Percentiles rank a stretch among this genome's conserved stretches.
Evolutionary conservation across 2,329 filamentous ascomycete genomes (phyloP).

Genomic region (Setomelanomma holmii): DNA sequence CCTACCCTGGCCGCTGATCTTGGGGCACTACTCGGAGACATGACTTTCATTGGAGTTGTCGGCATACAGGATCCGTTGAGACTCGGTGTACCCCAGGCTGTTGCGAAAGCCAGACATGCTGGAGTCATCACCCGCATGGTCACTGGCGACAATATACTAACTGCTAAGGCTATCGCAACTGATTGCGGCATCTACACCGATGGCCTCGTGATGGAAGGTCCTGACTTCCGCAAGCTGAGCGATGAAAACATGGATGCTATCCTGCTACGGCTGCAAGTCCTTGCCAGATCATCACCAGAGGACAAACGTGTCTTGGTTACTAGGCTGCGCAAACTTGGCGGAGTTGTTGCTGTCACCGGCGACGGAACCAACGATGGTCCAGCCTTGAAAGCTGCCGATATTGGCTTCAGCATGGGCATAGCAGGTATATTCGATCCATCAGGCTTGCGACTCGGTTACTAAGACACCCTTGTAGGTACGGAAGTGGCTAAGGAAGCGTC

Average conservation of each 20-base stretch:
- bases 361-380: conserved; percentile 85
- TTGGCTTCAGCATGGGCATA: conserved; percentile 88
- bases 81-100: conserved; percentile 73
- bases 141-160: conserved; percentile 80
- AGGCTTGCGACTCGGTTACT: neutral
- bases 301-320: conserved; percentile 72
- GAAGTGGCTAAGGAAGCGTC: conserved; percentile 86
- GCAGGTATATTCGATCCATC: conserved; percentile 46
- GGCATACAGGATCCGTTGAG: conserved; percentile 84
- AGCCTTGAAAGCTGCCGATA: conserved; percentile 78
- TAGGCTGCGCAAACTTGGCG: conserved; percentile 68
- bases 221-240: conserved; percentile 75
- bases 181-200: conserved; percentile 77
- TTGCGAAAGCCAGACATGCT: conserved; percentile 73
- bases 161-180: conserved; percentile 76
- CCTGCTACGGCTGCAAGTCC: conserved; percentile 69
- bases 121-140: conserved; percentile 87
- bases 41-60: conserved; percentile 76
- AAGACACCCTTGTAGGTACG: conserved; percentile 59
- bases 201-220: conserved; percentile 78
- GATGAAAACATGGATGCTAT: conserved; percentile 62
- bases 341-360: conserved; percentile 82
- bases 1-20: conserved; percentile 64
- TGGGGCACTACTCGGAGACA: conserved; percentile 71
- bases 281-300: conserved; percentile 72